These are phyloP conservation scores for Dryas drummondii DNA, from an alignment of 306 rosid genomes.

Conservation along the genomic window DNA sequence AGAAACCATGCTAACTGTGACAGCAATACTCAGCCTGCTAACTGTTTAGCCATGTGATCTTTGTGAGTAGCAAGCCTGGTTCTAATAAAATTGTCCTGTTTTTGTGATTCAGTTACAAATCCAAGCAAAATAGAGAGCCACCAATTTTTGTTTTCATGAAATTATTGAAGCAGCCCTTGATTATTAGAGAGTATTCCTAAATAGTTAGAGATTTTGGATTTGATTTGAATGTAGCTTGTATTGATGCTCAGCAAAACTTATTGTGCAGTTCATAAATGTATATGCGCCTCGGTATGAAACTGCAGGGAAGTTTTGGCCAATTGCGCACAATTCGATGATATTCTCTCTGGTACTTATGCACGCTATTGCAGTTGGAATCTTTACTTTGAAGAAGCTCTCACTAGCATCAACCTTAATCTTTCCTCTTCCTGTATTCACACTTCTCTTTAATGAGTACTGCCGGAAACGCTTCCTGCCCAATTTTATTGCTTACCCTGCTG, in stretches of 20 bases:
- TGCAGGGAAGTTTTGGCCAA: conserved; percentile 93
- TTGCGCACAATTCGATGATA: conserved; percentile 73
- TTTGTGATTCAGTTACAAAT: too few species aligned
- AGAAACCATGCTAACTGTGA: too few species aligned
- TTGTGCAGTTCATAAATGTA: conserved; percentile 77
- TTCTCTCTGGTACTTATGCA: conserved; percentile 94
- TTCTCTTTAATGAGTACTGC: conserved; percentile 89
- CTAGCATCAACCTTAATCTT: conserved; percentile 40
- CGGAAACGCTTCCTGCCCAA: conserved; percentile 89
- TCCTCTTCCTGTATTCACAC: conserved; percentile 85
- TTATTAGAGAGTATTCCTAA: neutral
- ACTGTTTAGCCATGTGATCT: too few species aligned
- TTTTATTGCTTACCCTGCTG: conserved; percentile 71
- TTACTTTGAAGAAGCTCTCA: conserved; percentile 65
- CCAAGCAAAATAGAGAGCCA: too few species aligned
- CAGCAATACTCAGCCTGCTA: too few species aligned
- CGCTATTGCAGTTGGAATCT: conserved; percentile 86
- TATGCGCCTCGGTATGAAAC: conserved; percentile 75
- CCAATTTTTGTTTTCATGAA: neutral
- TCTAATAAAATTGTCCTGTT: too few species aligned
- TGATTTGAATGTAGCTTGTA: conserved; percentile 12
- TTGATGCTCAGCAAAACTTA: conserved; percentile 25
- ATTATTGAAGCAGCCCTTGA: neutral
- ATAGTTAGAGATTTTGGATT: neutral
- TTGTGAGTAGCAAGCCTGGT: too few species aligned